These are phyloP conservation scores for Candida glaebosa DNA, from an alignment of 805 yeast species.

Conservation along the genomic window DNA sequence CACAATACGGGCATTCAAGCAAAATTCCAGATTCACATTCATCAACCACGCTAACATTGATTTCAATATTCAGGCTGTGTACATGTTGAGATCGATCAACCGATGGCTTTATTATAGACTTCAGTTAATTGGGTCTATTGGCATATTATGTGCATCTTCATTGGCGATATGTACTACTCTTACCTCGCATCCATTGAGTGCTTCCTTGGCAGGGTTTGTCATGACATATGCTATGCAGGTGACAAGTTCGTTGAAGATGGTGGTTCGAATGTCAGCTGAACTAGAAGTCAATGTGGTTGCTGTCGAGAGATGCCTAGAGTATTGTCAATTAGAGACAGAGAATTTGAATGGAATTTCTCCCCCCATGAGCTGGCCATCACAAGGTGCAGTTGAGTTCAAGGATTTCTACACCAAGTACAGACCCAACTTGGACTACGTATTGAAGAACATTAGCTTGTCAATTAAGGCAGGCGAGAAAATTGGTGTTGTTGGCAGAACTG, in stretches of 20 bases:
- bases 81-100: constrained; percentile 51
- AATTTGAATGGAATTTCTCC: constrained; percentile 29
- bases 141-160: constrained; percentile 49
- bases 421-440: constrained; percentile 68
- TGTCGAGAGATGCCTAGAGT: constrained; percentile 65
- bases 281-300: constrained; percentile 63
- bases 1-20: constrained; percentile 77
- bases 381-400: constrained; percentile 62
- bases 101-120: constrained; percentile 66
- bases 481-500: constrained; percentile 95
- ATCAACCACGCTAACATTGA: constrained; percentile 52
- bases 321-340: constrained; percentile 37
- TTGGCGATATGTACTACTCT: constrained; percentile 40
- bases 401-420: constrained; percentile 80
- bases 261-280: constrained; percentile 60
- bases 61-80: constrained; percentile 44
- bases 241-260: constrained; percentile 49
- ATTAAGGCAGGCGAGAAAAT: constrained; percentile 75
- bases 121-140: constrained; percentile 56
- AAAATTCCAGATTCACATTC: constrained; percentile 55
- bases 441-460: constrained; percentile 60
- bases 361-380: constrained; percentile 62
- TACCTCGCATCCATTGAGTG: constrained; percentile 41
- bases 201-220: constrained; percentile 63
- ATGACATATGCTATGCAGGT: constrained; percentile 62